Percentiles rank a stretch among this genome's conserved stretches.
Evolutionary conservation across 140 eudicot genomes (phyloP).

Genomic region (Bidens hawaiensis): DNA sequence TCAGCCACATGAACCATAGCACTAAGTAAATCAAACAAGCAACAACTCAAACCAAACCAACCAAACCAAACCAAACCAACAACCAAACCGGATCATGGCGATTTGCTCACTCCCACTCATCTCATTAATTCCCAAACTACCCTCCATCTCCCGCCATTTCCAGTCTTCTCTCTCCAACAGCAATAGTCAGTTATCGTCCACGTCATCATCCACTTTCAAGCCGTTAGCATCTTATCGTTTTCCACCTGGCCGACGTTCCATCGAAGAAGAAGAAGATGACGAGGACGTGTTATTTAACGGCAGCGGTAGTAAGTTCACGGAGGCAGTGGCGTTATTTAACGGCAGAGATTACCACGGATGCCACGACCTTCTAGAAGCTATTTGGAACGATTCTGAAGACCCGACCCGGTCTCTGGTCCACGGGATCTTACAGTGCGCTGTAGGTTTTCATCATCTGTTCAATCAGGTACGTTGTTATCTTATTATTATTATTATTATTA

Average conservation of each 20-base stretch:
- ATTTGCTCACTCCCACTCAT: slow-evolving; percentile 22
- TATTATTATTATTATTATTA: background rate
- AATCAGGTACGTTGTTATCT: slow-evolving; percentile 65
- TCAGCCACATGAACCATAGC: slow-evolving; percentile 31
- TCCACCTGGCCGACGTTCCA: slow-evolving; percentile 46
- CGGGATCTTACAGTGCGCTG: slow-evolving; percentile 84
- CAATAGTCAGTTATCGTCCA: slow-evolving; percentile 7
- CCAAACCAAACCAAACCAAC: slow-evolving; percentile 14
- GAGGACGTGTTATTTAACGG: slow-evolving; percentile 16
- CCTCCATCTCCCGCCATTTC: slow-evolving; percentile 17
- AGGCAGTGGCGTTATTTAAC: slow-evolving; percentile 70
- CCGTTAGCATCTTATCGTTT: slow-evolving; percentile 46
- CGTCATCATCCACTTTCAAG: slow-evolving; percentile 14
- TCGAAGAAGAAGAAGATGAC: slow-evolving; percentile 29
- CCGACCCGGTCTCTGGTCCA: slow-evolving; percentile 72
- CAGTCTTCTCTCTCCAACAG: slow-evolving; percentile 6
- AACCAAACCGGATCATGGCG: slow-evolving; percentile 24
- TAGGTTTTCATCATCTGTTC: slow-evolving; percentile 90
- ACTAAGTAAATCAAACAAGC: slow-evolving; percentile 12
- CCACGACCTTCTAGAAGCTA: slow-evolving; percentile 70
- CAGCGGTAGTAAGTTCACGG: slow-evolving; percentile 42
- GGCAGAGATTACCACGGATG: slow-evolving; percentile 64
- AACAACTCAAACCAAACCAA: slow-evolving; percentile 11
- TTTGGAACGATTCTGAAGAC: slow-evolving; percentile 74
- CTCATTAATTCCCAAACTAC: slow-evolving; percentile 1